These are phyloP conservation scores for Pseudohalonectria lignicola DNA, from an alignment of 2,329 filamentous ascomycete species.

Conservation along the genomic window DNA sequence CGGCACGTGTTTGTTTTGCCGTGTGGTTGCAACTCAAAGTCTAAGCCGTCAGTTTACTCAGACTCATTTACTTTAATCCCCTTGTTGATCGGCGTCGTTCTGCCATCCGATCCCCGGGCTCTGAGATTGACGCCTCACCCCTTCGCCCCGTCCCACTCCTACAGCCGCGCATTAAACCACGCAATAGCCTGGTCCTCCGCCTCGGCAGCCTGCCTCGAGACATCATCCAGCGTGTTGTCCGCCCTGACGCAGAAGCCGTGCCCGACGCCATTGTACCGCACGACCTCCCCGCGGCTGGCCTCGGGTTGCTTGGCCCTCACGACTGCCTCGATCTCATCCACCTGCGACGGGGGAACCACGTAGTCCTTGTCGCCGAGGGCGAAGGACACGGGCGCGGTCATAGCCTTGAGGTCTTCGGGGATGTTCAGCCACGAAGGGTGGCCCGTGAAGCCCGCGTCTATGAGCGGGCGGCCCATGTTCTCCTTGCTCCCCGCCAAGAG, in stretches of 20 bases:
- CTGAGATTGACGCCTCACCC: too few relatives aligned
- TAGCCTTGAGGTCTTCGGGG: slow-evolving; percentile 33
- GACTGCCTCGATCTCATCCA: slow-evolving; percentile 20
- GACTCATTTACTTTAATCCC: too few relatives aligned
- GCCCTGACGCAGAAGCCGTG: slow-evolving; percentile 30
- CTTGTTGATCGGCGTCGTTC: too few relatives aligned
- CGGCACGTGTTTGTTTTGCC: too few relatives aligned
- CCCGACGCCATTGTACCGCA: slow-evolving; percentile 23
- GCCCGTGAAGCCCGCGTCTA: slow-evolving; percentile 40
- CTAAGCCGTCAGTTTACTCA: too few relatives aligned
- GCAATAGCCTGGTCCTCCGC: slow-evolving; percentile 21
- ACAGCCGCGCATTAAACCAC: slow-evolving; percentile 17
- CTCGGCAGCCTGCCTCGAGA: slow-evolving; percentile 14
- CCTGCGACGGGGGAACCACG: slow-evolving; percentile 20
- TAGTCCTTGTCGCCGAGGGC: slow-evolving; percentile 33
- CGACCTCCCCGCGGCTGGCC: slow-evolving; percentile 21
- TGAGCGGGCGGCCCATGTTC: slow-evolving; percentile 20
- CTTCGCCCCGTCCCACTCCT: too few relatives aligned
- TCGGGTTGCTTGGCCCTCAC: slow-evolving; percentile 20
- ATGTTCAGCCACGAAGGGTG: slow-evolving; percentile 39
- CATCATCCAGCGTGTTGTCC: slow-evolving; percentile 13
- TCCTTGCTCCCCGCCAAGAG: slow-evolving; percentile 28
- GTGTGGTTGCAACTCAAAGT: too few relatives aligned
- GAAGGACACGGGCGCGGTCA: slow-evolving; percentile 32
- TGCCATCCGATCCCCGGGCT: too few relatives aligned